These are phyloP conservation scores for Cerioporus squamosus DNA, from an alignment of 1,284 basidiomycete species.

Conservation along the genomic window DNA sequence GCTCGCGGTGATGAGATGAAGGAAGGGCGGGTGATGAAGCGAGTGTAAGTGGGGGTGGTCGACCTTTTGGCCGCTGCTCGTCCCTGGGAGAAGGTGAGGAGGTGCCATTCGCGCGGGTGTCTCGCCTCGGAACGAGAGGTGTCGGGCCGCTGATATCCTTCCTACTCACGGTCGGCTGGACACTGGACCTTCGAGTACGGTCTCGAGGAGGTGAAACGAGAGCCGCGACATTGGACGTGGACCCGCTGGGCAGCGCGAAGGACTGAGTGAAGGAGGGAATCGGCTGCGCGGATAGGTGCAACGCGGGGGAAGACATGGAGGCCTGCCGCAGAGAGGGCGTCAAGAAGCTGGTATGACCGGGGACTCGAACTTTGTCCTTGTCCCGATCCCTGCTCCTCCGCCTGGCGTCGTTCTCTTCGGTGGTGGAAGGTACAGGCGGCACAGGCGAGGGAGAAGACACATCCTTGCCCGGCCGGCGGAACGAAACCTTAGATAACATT, in stretches of 20 bases:
- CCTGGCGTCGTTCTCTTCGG: slow-evolving; percentile 35
- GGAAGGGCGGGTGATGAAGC: slow-evolving; percentile 30
- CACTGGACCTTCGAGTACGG: slow-evolving; percentile 44
- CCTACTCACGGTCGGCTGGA: slow-evolving; percentile 39
- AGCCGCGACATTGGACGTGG: slow-evolving; percentile 46
- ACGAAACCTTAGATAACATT: slow-evolving; percentile 57
- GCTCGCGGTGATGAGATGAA: slow-evolving; percentile 38
- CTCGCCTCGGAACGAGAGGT: slow-evolving; percentile 41
- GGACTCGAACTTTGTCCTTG: slow-evolving; percentile 44
- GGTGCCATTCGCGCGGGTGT: slow-evolving; percentile 26
- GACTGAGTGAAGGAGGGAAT: slow-evolving; percentile 55
- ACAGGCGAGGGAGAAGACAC: slow-evolving; percentile 47
- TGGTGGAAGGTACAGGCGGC: slow-evolving; percentile 36
- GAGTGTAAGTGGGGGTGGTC: slow-evolving; percentile 44
- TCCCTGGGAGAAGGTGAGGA: slow-evolving; percentile 34
- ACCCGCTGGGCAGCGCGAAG: slow-evolving; percentile 48
- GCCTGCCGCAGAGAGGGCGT: slow-evolving; percentile 68
- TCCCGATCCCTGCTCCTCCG: slow-evolving; percentile 36
- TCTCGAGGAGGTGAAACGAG: slow-evolving; percentile 48
- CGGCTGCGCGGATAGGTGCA: slow-evolving; percentile 61
- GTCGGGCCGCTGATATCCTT: slow-evolving; percentile 48
- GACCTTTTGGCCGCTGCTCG: slow-evolving; percentile 22
- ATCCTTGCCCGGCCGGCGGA: slow-evolving; percentile 52
- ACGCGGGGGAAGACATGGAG: slow-evolving; percentile 72
- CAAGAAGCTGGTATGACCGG: slow-evolving; percentile 59